These are phyloP conservation scores for Solanum aculeatissimum DNA, from an alignment of 305 asterid genomes.

Conservation along the genomic window DNA sequence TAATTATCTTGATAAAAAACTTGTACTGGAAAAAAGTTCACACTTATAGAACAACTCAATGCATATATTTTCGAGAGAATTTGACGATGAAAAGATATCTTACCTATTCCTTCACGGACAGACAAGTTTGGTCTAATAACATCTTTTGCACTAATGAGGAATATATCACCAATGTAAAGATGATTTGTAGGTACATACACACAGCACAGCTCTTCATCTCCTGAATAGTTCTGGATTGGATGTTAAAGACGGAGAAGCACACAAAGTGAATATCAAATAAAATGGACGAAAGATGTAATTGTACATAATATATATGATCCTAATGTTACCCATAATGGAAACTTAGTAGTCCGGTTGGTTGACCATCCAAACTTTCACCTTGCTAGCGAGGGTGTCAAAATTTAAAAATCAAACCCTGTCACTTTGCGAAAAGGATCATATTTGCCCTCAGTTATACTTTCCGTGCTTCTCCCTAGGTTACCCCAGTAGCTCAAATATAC, in stretches of 20 bases:
- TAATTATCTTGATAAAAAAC: not conserved
- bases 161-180: slow-evolving; percentile 80
- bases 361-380: not conserved
- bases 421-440: not conserved
- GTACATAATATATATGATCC: not conserved
- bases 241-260: not conserved
- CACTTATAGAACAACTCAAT: not conserved
- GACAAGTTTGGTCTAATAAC: slow-evolving; percentile 79
- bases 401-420: not conserved
- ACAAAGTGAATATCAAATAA: not conserved
- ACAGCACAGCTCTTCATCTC: slow-evolving; percentile 71
- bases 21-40: not conserved
- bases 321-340: not conserved
- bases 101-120: slow-evolving; percentile 89
- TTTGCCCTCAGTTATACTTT: not conserved
- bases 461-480: not conserved
- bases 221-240: slow-evolving; percentile 48
- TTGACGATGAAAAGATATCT: not conserved
- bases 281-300: not conserved
- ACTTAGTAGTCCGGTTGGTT: not conserved
- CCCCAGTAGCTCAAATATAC: not conserved
- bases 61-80: not conserved
- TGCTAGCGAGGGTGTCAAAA: not conserved
- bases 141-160: slow-evolving; percentile 64
- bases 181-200: slow-evolving; percentile 86